Evolutionary conservation across 1,284 basidiomycete genomes (phyloP).

Genomic region (Mycosarcoma mackinlayi): DNA sequence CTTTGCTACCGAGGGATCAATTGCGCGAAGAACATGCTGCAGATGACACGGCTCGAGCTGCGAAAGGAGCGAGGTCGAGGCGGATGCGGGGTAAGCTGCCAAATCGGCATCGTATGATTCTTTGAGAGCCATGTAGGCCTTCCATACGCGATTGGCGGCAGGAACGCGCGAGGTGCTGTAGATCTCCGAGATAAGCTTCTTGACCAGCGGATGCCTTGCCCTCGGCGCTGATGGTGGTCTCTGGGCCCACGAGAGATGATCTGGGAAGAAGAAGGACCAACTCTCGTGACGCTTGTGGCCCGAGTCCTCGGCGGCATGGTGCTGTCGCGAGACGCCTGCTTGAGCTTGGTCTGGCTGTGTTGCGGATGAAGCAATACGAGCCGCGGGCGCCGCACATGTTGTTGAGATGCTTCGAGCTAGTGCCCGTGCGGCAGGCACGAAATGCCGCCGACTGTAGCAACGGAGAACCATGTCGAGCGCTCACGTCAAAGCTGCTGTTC

Average conservation of each 20-base stretch:
- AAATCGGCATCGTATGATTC: constrained; percentile 20
- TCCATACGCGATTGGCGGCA: constrained; percentile 49
- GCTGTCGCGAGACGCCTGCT: not conserved
- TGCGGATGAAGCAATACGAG: not conserved
- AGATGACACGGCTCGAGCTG: constrained; percentile 39
- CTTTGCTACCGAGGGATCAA: constrained; percentile 40
- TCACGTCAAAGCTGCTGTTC: not conserved
- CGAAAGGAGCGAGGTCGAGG: constrained; percentile 28
- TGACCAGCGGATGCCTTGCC: constrained; percentile 48
- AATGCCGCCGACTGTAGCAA: constrained; percentile 41
- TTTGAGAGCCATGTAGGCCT: constrained; percentile 45
- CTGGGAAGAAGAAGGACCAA: constrained; percentile 51
- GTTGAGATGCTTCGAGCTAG: constrained; percentile 14
- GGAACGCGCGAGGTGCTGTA: constrained; percentile 43
- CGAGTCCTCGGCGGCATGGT: not conserved
- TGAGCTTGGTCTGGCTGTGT: not conserved
- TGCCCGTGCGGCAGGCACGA: constrained; percentile 26
- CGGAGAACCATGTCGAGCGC: constrained; percentile 36
- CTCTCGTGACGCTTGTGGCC: constrained; percentile 17
- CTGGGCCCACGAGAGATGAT: constrained; percentile 23
- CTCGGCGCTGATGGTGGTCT: constrained; percentile 5
- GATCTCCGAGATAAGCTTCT: constrained; percentile 46
- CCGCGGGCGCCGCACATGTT: not conserved
- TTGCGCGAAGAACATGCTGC: constrained; percentile 48
- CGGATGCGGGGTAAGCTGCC: constrained; percentile 6